These are phyloP conservation scores for Letharia lupina DNA, from an alignment of 495 filamentous ascomycete species.

Conservation along the genomic window DNA sequence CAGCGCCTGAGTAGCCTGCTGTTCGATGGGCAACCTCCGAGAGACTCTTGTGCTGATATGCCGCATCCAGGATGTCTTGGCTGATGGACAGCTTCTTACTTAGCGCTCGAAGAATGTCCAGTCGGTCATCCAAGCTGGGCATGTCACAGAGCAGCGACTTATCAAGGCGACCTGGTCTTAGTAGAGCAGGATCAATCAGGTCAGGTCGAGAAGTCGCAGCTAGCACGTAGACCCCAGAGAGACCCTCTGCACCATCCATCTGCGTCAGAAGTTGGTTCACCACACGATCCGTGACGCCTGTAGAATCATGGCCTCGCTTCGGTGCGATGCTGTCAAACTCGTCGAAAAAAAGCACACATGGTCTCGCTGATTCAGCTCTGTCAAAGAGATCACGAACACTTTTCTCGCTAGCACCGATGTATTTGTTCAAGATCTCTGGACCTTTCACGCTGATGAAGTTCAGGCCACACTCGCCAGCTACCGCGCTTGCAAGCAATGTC, in stretches of 20 bases:
- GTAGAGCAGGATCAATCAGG: slow-evolving; percentile 84
- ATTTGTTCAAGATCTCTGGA: slow-evolving; percentile 96
- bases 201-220: slow-evolving; percentile 88
- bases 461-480: slow-evolving; percentile 90
- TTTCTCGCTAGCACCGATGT: slow-evolving; percentile 94
- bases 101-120: slow-evolving; percentile 80
- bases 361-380: slow-evolving; percentile 77
- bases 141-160: slow-evolving; percentile 87
- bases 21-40: slow-evolving; percentile 66
- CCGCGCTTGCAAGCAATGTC: slow-evolving; percentile 84
- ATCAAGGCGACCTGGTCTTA: slow-evolving; percentile 83
- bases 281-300: slow-evolving; percentile 94
- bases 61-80: slow-evolving; percentile 42
- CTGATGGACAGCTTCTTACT: slow-evolving; percentile 66
- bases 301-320: slow-evolving; percentile 92
- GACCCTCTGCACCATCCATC: slow-evolving; percentile 96
- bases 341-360: slow-evolving; percentile 94
- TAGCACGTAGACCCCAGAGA: slow-evolving; percentile 90
- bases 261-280: slow-evolving; percentile 97
- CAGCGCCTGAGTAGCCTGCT: slow-evolving; percentile 89
- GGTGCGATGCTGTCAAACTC: slow-evolving; percentile 97
- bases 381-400: slow-evolving; percentile 91
- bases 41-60: slow-evolving; percentile 24
- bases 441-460: slow-evolving; percentile 99
- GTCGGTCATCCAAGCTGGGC: slow-evolving; percentile 64